A percentile compares a stretch with the other conserved stretches of the same genome.
phyloP scores from a whole-genome alignment of 352 stramenopile genomes.

The Globisporangium spiculum region DNA sequence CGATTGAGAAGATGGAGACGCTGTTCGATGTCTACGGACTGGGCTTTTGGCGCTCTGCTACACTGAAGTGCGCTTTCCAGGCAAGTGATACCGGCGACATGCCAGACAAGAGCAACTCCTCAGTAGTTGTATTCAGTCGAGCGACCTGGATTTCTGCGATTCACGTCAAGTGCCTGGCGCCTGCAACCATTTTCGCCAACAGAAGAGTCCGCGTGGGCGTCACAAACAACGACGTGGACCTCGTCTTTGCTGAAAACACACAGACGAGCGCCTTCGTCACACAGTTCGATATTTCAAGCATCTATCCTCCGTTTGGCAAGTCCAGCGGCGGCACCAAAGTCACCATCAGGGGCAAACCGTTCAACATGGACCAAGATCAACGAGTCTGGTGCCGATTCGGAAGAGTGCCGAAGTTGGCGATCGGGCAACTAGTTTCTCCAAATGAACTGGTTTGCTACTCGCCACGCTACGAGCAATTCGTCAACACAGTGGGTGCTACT shows the following conservation, averaged over 20 bases:
- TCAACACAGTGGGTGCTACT: background rate
- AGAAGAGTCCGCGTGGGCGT: slow-evolving; percentile 30
- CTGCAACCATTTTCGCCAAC: slow-evolving; percentile 21
- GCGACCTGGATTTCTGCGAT: slow-evolving; percentile 48
- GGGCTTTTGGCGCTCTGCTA: slow-evolving; percentile 47
- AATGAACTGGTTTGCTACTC: slow-evolving; percentile 40
- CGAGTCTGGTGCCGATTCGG: slow-evolving; percentile 72
- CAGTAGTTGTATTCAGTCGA: slow-evolving; percentile 1
- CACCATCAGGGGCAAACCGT: slow-evolving; percentile 51
- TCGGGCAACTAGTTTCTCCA: slow-evolving; percentile 23
- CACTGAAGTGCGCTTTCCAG: slow-evolving; percentile 46
- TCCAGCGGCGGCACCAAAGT: slow-evolving; percentile 54
- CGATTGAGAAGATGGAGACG: slow-evolving; percentile 41
- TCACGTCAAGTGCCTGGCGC: slow-evolving; percentile 48
- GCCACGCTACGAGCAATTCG: slow-evolving; percentile 17
- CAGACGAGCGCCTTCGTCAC: slow-evolving; percentile 29
- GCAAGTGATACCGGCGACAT: background rate
- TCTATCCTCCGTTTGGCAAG: slow-evolving; percentile 47
- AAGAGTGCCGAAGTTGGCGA: slow-evolving; percentile 22
- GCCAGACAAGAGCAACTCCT: background rate
- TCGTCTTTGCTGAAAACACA: slow-evolving; percentile 18
- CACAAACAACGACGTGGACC: slow-evolving; percentile 54
- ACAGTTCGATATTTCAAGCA: slow-evolving; percentile 34
- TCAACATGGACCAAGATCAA: slow-evolving; percentile 20
- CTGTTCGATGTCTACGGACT: slow-evolving; percentile 60